A percentile compares a stretch with the other conserved stretches of the same genome.
Evolutionary conservation across 331 rosid genomes (phyloP).

Genomic region (Pyracantha coccinea): DNA sequence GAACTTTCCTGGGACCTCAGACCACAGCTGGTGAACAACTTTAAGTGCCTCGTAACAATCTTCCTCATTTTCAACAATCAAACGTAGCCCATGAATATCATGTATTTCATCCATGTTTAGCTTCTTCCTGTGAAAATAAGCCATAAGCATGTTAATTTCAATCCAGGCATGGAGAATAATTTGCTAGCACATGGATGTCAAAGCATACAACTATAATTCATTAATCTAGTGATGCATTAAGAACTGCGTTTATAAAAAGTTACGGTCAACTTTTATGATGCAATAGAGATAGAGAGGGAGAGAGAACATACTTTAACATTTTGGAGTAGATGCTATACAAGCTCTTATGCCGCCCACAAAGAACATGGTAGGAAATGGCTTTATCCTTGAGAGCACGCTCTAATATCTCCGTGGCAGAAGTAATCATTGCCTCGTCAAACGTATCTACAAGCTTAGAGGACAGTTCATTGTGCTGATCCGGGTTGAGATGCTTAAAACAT

Average conservation of each 20-base stretch:
- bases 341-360: conserved; percentile 93
- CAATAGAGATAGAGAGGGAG: conserved; percentile 12
- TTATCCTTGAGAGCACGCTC: conserved; percentile 58
- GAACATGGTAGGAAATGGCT: conserved; percentile 70
- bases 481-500: conserved; percentile 84
- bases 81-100: conserved; percentile 85
- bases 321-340: conserved; percentile 75
- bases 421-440: conserved; percentile 68
- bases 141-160: conserved; percentile 1
- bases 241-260: background rate
- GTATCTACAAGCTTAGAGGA: conserved; percentile 68
- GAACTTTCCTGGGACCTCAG: conserved; percentile 74
- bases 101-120: conserved; percentile 75
- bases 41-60: conserved; percentile 75
- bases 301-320: conserved; percentile 61
- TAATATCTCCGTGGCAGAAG: conserved; percentile 53
- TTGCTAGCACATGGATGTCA: background rate
- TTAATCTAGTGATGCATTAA: background rate
- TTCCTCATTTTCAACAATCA: conserved; percentile 81
- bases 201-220: background rate
- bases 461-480: conserved; percentile 57
- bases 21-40: conserved; percentile 72
- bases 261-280: background rate
- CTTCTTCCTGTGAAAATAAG: conserved; percentile 62
- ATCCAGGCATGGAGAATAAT: background rate